Conservation (phyloP, 2,329 filamentous ascomycete species). For the Penicillium sp. region DNA sequence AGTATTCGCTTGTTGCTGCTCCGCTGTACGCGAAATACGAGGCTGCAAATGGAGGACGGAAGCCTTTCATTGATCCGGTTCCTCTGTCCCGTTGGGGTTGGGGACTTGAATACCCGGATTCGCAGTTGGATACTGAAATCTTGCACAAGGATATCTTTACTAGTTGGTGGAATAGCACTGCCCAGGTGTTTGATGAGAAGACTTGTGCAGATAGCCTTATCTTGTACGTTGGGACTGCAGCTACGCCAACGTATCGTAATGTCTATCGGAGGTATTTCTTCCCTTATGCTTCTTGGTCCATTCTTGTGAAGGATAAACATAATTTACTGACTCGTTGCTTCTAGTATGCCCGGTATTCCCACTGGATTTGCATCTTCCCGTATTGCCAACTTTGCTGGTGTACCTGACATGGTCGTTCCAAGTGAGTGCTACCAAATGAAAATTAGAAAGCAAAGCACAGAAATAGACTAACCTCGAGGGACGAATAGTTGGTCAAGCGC, state of each 20-base stretch:
- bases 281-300: constrained; percentile 20
- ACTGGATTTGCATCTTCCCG: constrained; percentile 47
- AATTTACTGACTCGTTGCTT: not conserved
- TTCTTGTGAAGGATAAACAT: constrained; percentile 1
- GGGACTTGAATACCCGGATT: constrained; percentile 42
- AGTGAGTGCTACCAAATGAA: not conserved
- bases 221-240: not conserved
- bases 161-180: constrained; percentile 36
- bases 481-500: constrained; percentile 38
- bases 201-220: constrained; percentile 47
- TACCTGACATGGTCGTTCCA: constrained; percentile 35
- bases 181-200: constrained; percentile 20
- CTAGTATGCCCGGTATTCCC: constrained; percentile 44
- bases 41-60: constrained; percentile 45
- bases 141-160: constrained; percentile 53
- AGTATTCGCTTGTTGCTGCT: constrained; percentile 47
- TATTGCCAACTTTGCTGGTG: constrained; percentile 32
- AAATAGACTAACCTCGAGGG: not conserved
- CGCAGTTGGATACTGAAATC: constrained; percentile 45
- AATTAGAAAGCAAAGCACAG: not conserved
- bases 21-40: constrained; percentile 54
- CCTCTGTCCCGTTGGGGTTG: constrained; percentile 51
- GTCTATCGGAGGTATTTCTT: constrained; percentile 21
- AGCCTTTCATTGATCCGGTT: constrained; percentile 52
- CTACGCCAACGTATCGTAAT: constrained; percentile 39